These are phyloP conservation scores for Ambrosiella xylebori DNA, from an alignment of 2,329 filamentous ascomycete genomes.

Conservation along the genomic window DNA sequence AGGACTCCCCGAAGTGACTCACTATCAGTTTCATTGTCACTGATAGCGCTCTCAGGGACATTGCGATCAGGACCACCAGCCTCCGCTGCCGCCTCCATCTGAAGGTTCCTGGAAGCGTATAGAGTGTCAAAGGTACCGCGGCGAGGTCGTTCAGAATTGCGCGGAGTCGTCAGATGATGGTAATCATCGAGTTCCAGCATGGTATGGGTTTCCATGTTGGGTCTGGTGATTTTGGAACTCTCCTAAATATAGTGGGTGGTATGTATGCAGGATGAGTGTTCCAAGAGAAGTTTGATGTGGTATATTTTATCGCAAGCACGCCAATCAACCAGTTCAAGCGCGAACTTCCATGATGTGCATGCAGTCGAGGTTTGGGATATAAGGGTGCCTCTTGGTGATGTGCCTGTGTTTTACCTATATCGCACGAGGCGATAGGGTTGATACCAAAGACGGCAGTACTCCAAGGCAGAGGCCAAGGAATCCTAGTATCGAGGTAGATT, in stretches of 20 bases:
- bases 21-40: conserved; percentile 61
- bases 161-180: conserved; percentile 50
- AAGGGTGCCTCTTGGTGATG: background rate
- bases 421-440: background rate
- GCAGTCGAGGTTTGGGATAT: background rate
- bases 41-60: conserved; percentile 61
- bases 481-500: background rate
- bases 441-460: background rate
- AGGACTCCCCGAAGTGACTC: conserved; percentile 28
- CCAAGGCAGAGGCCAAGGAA: background rate
- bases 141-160: conserved; percentile 37
- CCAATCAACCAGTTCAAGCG: background rate
- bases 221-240: conserved; percentile 26
- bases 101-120: conserved; percentile 32
- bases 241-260: conserved; percentile 26
- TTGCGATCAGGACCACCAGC: conserved; percentile 16
- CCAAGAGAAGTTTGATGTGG: background rate
- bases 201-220: conserved; percentile 52
- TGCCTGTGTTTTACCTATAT: background rate
- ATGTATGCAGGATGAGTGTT: background rate
- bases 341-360: background rate
- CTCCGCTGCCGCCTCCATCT: conserved; percentile 14
- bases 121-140: conserved; percentile 61
- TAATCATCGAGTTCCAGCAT: conserved; percentile 79
- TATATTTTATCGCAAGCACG: background rate